Base-by-base conservation (phyloP, 306 rosid genomes). In the cucumber (Cucumis sativus) region DNA sequence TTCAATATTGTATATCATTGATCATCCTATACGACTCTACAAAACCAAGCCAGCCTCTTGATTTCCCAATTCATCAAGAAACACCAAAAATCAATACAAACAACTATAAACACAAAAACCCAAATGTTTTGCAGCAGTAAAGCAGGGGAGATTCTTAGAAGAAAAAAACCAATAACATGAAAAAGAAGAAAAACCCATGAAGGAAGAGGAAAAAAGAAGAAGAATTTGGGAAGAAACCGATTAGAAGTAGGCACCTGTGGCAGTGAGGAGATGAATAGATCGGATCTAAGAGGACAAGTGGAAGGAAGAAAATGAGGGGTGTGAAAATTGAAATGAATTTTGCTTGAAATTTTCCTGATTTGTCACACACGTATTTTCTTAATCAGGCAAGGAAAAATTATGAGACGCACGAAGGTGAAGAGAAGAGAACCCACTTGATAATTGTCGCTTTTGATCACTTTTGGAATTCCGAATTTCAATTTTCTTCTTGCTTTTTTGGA, bases 271-370 rank as follows among this genome's bases (percentile, higher is more conserved):
- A 40, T 40, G 73, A n/a, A 40, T 67, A 20, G 73, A 67, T 67
- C 52, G 4, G 73, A 67, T 67, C 73, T 67, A 30, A 40, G 73
- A 67, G 10, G 73, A 67, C 73, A 67, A 67, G 73, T 67, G 73
- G 73, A 67, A 40, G 73, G 73, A 67, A 67, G 54, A 40, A 40
- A 40, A 67, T 18, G 25, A 4, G 14, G 23, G 8, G 14, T 64
- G 70, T 47, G 57, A 16, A 16, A 17, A 52, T 16, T 52, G n/a
- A 52, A 39, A 66, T 66, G 8, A 40, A 4, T 67, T n/a, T 67
- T 67, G 10, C 17, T 66, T 66, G 15, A 40, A 64, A n/a, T 10
- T 40, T 52, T 67, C 73, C 25, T 67, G 73, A 67, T 39, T 67
- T 67, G 52, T 67, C 33, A 67, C 73, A 25, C 52, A 67, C 73